phyloP scores from a whole-genome alignment of 164 flowering plant species.

The Stephania cephalantha region DNA sequence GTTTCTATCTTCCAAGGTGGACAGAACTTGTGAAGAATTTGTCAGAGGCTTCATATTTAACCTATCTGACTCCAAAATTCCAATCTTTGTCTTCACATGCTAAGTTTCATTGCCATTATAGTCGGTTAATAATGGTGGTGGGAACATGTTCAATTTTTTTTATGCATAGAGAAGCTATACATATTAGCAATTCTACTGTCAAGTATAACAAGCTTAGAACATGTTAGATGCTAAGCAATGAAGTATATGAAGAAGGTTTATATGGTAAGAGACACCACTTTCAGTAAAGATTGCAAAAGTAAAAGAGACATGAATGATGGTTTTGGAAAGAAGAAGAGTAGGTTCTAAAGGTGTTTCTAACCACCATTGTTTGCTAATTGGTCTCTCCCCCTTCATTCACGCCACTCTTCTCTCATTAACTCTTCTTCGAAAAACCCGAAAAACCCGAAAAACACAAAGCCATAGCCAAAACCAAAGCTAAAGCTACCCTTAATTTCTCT shows the following conservation, averaged over 20 bases:
- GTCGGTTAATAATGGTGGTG: background rate
- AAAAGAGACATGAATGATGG: background rate
- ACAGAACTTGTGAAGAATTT: no score
- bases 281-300: conserved; percentile 1
- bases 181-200: background rate
- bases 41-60: no score
- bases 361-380: background rate
- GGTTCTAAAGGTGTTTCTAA: background rate
- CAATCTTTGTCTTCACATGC: conserved; percentile 1
- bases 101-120: background rate
- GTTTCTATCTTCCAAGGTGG: no score
- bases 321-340: conserved; percentile 1
- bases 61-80: background rate
- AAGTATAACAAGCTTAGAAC: background rate
- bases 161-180: background rate
- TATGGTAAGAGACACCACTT: background rate
- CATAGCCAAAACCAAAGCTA: no score
- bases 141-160: background rate
- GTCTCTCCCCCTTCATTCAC: conserved; percentile 1
- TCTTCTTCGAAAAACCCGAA: background rate
- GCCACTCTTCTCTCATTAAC: background rate
- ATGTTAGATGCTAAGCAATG: background rate
- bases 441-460: background rate
- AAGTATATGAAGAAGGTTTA: background rate
- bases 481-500: background rate